Conservation (phyloP, 2,329 filamentous ascomycete genomes). For the Boeremia exigua region DNA sequence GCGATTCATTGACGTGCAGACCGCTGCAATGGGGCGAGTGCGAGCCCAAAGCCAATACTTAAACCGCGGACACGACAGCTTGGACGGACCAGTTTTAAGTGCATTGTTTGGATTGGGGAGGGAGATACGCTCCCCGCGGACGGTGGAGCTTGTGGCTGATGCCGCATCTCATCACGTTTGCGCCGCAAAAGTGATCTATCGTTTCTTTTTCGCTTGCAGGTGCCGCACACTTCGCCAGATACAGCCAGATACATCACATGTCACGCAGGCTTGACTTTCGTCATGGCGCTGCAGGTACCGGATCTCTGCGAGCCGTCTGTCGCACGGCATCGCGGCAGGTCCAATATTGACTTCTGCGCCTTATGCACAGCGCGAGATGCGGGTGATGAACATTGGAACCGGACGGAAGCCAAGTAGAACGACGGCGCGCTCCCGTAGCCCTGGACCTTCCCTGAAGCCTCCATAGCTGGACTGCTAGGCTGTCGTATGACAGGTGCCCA, state of each 20-base stretch:
- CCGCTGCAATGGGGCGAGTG: slow-evolving; percentile 12
- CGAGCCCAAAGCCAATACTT: slow-evolving; percentile 18
- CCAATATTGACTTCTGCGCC: slow-evolving; percentile 11
- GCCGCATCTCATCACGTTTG: not conserved
- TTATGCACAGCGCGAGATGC: slow-evolving; percentile 17
- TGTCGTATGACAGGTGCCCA: slow-evolving; percentile 28
- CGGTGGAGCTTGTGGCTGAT: slow-evolving; percentile 10
- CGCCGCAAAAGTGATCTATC: slow-evolving; percentile 12
- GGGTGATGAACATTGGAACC: slow-evolving; percentile 30
- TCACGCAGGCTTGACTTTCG: slow-evolving; percentile 7
- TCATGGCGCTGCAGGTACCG: slow-evolving; percentile 18
- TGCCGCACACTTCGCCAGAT: slow-evolving; percentile 12
- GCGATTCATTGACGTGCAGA: slow-evolving; percentile 20
- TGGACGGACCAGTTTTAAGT: slow-evolving; percentile 4
- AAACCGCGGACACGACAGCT: slow-evolving; percentile 6
- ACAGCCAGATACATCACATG: slow-evolving; percentile 9
- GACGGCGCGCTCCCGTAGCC: slow-evolving; percentile 36
- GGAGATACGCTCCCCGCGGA: slow-evolving; percentile 1
- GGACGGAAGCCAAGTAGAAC: slow-evolving; percentile 24
- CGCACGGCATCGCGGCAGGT: slow-evolving; percentile 18
- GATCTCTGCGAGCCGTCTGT: slow-evolving; percentile 4
- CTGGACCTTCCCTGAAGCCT: slow-evolving; percentile 28
- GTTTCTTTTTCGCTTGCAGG: slow-evolving; percentile 9
- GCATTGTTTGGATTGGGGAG: slow-evolving; percentile 1
- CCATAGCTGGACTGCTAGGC: slow-evolving; percentile 16